Evolutionary conservation across 345 rosid genomes (phyloP), one percentile per base, ranked within the genome.

Genomic region (Limnanthes douglasii): DNA sequence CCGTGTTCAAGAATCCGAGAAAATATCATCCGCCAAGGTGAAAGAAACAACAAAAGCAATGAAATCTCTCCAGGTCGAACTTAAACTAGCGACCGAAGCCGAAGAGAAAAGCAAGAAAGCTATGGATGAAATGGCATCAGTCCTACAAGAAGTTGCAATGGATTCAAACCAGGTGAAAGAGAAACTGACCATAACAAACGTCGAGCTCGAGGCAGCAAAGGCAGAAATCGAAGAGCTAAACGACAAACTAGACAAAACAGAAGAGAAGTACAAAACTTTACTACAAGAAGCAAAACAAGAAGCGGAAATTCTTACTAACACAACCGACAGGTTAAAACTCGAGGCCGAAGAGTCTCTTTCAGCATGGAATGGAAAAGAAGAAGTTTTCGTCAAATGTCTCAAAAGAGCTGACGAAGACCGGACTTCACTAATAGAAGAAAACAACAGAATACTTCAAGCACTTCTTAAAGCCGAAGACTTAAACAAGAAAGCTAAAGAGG

Each of bases 281-380:
- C 3, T 67, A 5, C 65, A 63, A 1, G 82, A 65, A 60, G 55
- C 50, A 9, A 75, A 31, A 42, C 62, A 46, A 48, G 92, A 72
- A 54, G 52, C 73, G 0, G 94, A 84, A 3, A 31, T 41, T 25
- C 38, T 53, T 21, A 67, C 57, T 37, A 80, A 84, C 62, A 60
- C 72, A 2, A 51, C 62, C 0, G 95, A 80, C 39, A 66, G 94
- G 46, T 27, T 84, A 33, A 63, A 74, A 41, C 4, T 65, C 2
- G 95, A 90, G 54, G 94, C 86, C 2, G 95, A 90, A 50, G 95
- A 80, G 9, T 62, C 94, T 0, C 54, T 66, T 1, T 4, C 56
- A 37, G 94, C 88, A 2, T 90, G 95, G 98, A 70, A 61, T 10
- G 94, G 61, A 21, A 84, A 77, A 57, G 98, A 84, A 35, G 69